Evolutionary conservation across 1,284 basidiomycete species (phyloP), one percentile per base, ranked within the genome.

Genomic region (Tetrapyrgos nigripes): DNA sequence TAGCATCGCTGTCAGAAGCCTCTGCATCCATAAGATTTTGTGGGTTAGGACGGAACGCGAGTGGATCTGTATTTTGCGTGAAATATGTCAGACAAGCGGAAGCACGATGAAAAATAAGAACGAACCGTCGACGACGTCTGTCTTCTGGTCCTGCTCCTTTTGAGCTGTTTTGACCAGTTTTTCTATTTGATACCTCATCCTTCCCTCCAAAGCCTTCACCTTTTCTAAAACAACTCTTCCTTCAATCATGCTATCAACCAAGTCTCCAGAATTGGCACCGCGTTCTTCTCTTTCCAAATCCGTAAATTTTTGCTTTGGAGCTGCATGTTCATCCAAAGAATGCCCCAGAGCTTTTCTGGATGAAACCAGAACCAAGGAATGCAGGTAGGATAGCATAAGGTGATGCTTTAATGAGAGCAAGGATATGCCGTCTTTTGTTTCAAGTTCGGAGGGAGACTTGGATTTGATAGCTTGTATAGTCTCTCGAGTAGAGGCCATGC

Each of bases 181-280:
- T 68, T 98, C 96, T 68, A 98, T 93, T 73, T 98, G 96, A 73
- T 98, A 97, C 60, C 87, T 89, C 83, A 98, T 90, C 68, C 93
- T 89, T 55, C 82, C 83, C 74, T 99, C 96, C 37, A 99, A 79
- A 1, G 84, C 79, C 62, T 87, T 89, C 51, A 88, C 80, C 74
- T 93, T 94, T 70, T 95, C 93, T n/a, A 94, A 78, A 5, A 90
- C 83, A 24, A 92, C 71, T 13, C 91, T 83, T 19, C 83, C 84
- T 66, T 93, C 89, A 46, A 94, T 81, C 78, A 92, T 83, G 0
- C 83, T 82, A 68, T 92, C 89, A 3, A 92, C 85, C 5, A 88
- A 68, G 70, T 93, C 91, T 1, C 89, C 90, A 0, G 82, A 72
- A 29, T 74, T 79, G 3, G 75, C 68, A 0, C 89, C 89, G 46